Base-by-base conservation (phyloP, 352 stramenopile genomes). In the Aphanomyces stellatus region DNA sequence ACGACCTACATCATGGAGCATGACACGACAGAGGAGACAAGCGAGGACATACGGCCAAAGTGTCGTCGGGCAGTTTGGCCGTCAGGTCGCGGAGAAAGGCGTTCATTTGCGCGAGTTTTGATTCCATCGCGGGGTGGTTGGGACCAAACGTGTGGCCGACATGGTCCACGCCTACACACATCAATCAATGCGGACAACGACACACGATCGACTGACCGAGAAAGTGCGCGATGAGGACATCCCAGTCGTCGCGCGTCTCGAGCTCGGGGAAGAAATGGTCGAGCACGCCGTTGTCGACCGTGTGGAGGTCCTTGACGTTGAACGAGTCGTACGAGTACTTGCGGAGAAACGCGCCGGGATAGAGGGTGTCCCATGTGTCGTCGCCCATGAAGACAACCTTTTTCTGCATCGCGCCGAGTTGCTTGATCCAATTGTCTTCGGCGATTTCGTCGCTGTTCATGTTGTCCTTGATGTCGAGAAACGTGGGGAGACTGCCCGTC, bases 271-370 rank as follows among this genome's bases (percentile, higher is more conserved):
- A 90, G 37, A 96, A 72, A 57, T 91, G 79, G 7, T 41, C 28
- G 19, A 76, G 72, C 49, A 98, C 89, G 10, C 96, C 97, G 73
- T 97, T 85, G 80, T 99, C 97, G 10, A 99, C 97, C 1, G 96
- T 98, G 79, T 99, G 82, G 37, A 99, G 76, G 75, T 99, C 97
- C 66, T 98, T 93, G 25, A 98, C 98, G 76, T 99, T 99, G 73
- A 99, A 99, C 53, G 91, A 98, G 62, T 98, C 96, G 70, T 93
- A 99, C 2, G 95, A 88, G 75, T 96, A 98, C 55, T 83, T 88
- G 48, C 94, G 83, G 40, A 94, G 83, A 74, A 99, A 98, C 53
- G 87, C 72, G 37, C 69, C 80, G 1, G 89, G 88, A 75, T 98
- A 99, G 7, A 99, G 77, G 56, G 89, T 81, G 11, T 93, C 79